These are phyloP conservation scores for Fusarium pininemorale DNA, from an alignment of 2,329 filamentous ascomycete species.

Conservation along the genomic window DNA sequence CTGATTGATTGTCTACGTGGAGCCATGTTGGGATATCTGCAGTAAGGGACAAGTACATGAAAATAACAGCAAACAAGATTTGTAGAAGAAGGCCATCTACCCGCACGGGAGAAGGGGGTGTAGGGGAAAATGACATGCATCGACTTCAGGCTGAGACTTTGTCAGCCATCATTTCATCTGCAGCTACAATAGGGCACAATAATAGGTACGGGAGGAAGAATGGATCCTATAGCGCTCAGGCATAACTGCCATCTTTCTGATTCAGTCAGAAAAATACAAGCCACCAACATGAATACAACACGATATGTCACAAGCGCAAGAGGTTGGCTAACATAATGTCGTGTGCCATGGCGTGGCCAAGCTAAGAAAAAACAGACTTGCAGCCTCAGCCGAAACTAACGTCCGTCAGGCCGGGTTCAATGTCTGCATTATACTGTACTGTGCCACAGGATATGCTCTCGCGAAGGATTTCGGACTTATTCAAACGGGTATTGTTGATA, in stretches of 20 bases:
- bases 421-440: not conserved
- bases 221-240: not conserved
- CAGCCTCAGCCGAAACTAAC: conserved; percentile 13
- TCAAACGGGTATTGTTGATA: not conserved
- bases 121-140: conserved; percentile 31
- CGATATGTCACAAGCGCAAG: conserved; percentile 14
- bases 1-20: conserved; percentile 20
- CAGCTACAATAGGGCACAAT: conserved; percentile 17
- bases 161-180: conserved; percentile 35
- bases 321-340: not conserved
- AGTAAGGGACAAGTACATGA: not conserved
- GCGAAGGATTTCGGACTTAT: conserved; percentile 7
- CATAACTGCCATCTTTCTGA: not conserved
- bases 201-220: conserved; percentile 4
- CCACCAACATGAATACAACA: conserved; percentile 8
- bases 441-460: not conserved
- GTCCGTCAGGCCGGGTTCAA: not conserved
- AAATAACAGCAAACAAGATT: conserved; percentile 24
- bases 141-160: conserved; percentile 16
- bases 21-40: conserved; percentile 9
- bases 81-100: conserved; percentile 19
- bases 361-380: not conserved
- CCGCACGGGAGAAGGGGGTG: conserved; percentile 6
- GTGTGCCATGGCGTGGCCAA: conserved; percentile 8
- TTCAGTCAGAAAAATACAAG: not conserved